A percentile compares a stretch with the other conserved stretches of the same genome.
phyloP scores from a whole-genome alignment of 176 grass and related monocot species.

The Cymbopogon citratus region DNA sequence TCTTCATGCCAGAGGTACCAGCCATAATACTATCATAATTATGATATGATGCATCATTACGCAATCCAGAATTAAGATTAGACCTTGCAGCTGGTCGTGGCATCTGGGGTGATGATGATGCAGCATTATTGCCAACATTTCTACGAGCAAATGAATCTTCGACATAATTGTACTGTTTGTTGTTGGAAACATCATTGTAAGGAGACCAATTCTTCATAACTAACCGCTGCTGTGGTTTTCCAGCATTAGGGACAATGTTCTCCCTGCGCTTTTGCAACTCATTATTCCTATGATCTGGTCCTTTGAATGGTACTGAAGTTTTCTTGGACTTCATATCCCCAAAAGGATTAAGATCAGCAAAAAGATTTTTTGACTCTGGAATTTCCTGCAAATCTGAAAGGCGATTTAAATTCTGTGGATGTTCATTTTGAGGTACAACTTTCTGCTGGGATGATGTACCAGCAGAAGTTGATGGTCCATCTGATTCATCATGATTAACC shows the following conservation, averaged over 20 bases:
- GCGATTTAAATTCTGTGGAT: slow-evolving; percentile 32
- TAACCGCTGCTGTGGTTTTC: slow-evolving; percentile 71
- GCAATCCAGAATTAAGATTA: slow-evolving; percentile 47
- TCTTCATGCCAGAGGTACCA: slow-evolving; percentile 45
- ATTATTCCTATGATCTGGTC: slow-evolving; percentile 50
- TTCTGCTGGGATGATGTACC: slow-evolving; percentile 55
- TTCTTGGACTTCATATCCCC: slow-evolving; percentile 36
- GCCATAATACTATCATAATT: slow-evolving; percentile 51
- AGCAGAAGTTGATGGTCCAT: slow-evolving; percentile 57
- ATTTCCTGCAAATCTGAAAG: slow-evolving; percentile 43
- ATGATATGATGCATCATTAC: slow-evolving; percentile 46
- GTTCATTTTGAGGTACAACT: slow-evolving; percentile 24
- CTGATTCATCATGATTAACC: slow-evolving; percentile 40
- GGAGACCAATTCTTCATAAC: slow-evolving; percentile 97
- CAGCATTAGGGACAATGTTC: slow-evolving; percentile 56
- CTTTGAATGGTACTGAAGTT: slow-evolving; percentile 45
- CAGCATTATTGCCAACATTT: slow-evolving; percentile 55
- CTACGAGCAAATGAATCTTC: slow-evolving; percentile 46
- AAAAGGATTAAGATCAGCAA: slow-evolving; percentile 97
- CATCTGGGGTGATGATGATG: slow-evolving; percentile 74
- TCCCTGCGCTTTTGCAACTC: slow-evolving; percentile 72
- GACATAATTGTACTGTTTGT: slow-evolving; percentile 69
- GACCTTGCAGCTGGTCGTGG: slow-evolving; percentile 44
- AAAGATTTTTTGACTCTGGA: slow-evolving; percentile 65
- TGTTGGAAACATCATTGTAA: slow-evolving; percentile 92